Base-by-base conservation (phyloP, 2,329 filamentous ascomycete species). In the Pseudogymnoascus sp. region DNA sequence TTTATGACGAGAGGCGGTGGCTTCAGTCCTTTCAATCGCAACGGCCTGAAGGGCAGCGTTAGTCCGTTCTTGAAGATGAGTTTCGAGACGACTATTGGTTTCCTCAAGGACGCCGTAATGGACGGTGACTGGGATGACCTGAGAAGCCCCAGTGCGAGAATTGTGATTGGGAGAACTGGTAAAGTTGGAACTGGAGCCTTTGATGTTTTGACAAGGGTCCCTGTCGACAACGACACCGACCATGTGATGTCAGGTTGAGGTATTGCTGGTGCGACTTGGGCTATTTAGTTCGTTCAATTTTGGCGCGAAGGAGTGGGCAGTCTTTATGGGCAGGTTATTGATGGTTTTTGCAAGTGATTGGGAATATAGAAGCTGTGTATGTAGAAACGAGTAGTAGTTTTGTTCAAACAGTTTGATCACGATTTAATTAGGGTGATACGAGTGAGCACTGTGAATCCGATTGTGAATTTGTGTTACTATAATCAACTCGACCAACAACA, bases 41-140 rank as follows among this genome's bases (percentile, higher is more conserved):
- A 90, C 72, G 94, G 93, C 1, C 79, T 99, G 64, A 87, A 86
- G 72, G 87, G 89, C 66, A 92, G 90, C 70, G 87, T 93, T 29
- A 92, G 87, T 67, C 92, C 94, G 0, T 93, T 99, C 69, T 93
- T 94, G 76, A 97, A 97, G 82, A 97, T 97, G 93, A 96, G 90
- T 74, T 99, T 97, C 77, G 94, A 99, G 82, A 99, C 94, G 3
- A 99, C 94, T 2, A 83, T 97, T 39, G 87, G 89, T 0, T 97
- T 97, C 79, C 80, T 99, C 70, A 92, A 89, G 74, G 94, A 97
- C 72, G 92, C 94, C 1, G 88, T 97, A 27, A 79, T 95, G 63
- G 91, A 96, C 71, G 87, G 90, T 59, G 94, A 97, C 74, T 90
- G 86, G 81, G 94, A 99, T 74, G 89, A 94, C 70, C 78, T 99